A percentile compares a stretch with the other conserved stretches of the same genome.
Conservation (phyloP, 2,329 filamentous ascomycete species). For the Fusarium sacchari region DNA sequence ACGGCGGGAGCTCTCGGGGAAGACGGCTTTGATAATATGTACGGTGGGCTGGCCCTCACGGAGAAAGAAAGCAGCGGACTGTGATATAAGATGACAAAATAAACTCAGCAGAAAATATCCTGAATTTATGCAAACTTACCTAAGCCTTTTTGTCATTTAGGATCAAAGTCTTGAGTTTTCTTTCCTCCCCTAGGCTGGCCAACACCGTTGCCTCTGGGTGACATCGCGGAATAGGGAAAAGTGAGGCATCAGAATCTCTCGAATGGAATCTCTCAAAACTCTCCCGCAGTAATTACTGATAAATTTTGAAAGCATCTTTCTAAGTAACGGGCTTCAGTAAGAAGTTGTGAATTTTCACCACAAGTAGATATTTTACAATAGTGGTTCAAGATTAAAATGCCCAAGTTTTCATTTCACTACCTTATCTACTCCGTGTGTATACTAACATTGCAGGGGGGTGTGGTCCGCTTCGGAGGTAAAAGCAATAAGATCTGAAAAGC, state of each 20-base stretch:
- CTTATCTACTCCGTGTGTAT: too few relatives aligned
- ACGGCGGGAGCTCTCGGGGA: constrained; percentile 22
- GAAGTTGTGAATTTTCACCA: not conserved
- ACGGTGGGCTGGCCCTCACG: constrained; percentile 1
- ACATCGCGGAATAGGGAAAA: not conserved
- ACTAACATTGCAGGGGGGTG: not conserved
- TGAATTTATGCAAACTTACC: too few relatives aligned
- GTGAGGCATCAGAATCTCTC: not conserved
- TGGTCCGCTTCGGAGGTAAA: not conserved
- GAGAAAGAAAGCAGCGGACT: too few relatives aligned
- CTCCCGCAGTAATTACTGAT: not conserved
- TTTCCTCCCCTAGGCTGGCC: too few relatives aligned
- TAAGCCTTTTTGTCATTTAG: too few relatives aligned
- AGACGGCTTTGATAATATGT: constrained; percentile 10
- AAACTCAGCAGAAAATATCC: too few relatives aligned
- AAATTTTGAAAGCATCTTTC: not conserved
- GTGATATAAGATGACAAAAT: too few relatives aligned
- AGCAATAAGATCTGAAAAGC: not conserved
- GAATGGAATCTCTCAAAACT: not conserved
- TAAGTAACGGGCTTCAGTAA: not conserved
- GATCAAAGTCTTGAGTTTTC: too few relatives aligned
- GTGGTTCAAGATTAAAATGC: not conserved
- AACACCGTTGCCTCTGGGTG: constrained; percentile 6
- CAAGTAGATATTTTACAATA: not conserved
- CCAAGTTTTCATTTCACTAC: not conserved